Conservation (phyloP, 208 protist species). For the Leishmania guyanensis region DNA sequence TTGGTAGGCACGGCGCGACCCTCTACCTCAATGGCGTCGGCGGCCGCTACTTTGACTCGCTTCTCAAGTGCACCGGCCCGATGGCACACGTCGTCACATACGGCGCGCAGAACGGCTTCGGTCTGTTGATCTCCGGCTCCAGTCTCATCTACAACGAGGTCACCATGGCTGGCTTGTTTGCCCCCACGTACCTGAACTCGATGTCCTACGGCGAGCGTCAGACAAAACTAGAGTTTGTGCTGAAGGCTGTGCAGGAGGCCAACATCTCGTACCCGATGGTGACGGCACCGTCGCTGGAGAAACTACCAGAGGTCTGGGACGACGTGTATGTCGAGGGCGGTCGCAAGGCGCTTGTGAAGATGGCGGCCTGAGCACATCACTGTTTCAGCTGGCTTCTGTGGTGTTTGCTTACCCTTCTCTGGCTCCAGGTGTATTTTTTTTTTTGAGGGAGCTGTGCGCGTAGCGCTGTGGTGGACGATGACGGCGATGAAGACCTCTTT, state of each 20-base stretch:
- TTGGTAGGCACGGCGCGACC: constrained; percentile 43
- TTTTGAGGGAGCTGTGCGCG: neutral
- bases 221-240: constrained; percentile 67
- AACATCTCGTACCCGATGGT: constrained; percentile 56
- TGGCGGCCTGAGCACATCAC: constrained; percentile 19
- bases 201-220: constrained; percentile 60
- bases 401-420: neutral
- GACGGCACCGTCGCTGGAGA: constrained; percentile 49
- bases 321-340: constrained; percentile 72
- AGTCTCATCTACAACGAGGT: constrained; percentile 77
- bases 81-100: constrained; percentile 71
- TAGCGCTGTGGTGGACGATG: neutral
- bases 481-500: neutral
- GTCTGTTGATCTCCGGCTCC: constrained; percentile 65
- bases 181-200: constrained; percentile 48
- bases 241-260: constrained; percentile 39
- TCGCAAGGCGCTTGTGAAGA: constrained; percentile 56
- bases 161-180: constrained; percentile 71
- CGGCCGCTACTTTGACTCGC: constrained; percentile 64
- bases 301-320: constrained; percentile 75
- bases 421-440: too few relatives aligned
- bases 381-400: neutral
- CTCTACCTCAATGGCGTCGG: constrained; percentile 79
- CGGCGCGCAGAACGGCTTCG: constrained; percentile 76
- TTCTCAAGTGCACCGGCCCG: constrained; percentile 61